Conservation (phyloP, 2,329 filamentous ascomycete species). For the Furcasterigmium furcatum region DNA sequence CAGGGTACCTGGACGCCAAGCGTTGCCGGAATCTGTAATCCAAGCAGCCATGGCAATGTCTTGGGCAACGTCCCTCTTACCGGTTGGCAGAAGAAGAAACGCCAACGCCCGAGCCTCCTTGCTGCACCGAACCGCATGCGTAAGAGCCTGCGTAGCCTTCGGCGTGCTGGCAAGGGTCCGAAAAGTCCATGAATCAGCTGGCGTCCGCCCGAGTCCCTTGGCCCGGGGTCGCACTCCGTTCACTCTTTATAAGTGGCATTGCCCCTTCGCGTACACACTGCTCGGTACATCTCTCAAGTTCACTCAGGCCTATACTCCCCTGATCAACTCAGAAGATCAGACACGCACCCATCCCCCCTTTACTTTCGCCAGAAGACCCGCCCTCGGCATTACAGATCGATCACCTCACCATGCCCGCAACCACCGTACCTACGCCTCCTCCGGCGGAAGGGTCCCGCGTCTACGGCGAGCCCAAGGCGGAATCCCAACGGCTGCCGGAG, state of each 20-base stretch:
- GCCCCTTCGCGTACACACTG: too few species aligned
- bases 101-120: neutral
- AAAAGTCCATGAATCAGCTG: too few species aligned
- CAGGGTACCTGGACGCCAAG: neutral
- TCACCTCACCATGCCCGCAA: conserved; percentile 2
- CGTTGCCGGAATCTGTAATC: neutral
- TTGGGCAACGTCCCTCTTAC: neutral
- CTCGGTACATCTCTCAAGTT: too few species aligned
- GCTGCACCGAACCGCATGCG: neutral
- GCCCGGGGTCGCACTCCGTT: too few species aligned
- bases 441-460: neutral
- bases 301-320: too few species aligned
- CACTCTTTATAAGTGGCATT: too few species aligned
- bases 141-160: neutral
- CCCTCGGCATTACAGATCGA: too few species aligned
- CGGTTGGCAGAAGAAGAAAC: neutral
- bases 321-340: too few species aligned
- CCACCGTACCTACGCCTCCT: neutral
- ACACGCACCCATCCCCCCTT: too few species aligned
- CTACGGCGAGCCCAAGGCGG: conserved; percentile 7
- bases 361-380: too few species aligned
- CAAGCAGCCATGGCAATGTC: neutral
- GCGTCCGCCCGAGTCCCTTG: too few species aligned
- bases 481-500: conserved; percentile 5
- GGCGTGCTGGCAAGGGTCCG: too few species aligned